Evolutionary conservation across 768 basidiomycete species (phyloP).

Genomic region (Mycena filopes): DNA sequence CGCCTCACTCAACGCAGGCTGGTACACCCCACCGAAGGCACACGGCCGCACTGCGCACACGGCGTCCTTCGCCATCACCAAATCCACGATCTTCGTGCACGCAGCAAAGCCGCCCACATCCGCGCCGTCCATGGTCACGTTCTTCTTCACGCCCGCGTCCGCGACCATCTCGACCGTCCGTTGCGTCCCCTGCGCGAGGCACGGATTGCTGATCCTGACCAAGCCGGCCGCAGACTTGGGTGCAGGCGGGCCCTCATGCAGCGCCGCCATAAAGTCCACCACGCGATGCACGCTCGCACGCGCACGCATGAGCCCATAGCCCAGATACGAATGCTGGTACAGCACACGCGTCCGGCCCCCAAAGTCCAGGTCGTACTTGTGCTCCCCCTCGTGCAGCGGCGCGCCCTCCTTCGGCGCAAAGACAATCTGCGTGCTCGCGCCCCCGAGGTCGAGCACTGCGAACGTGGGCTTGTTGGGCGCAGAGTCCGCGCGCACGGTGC

Average conservation of each 20-base stretch:
- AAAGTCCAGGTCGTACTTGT: conserved; percentile 88
- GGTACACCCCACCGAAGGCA: conserved; percentile 97
- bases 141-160: conserved; percentile 53
- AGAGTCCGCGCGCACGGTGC: conserved; percentile 70
- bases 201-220: conserved; percentile 75
- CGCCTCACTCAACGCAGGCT: conserved; percentile 89
- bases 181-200: conserved; percentile 74
- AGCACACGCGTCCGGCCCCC: conserved; percentile 76
- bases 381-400: conserved; percentile 79
- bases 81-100: conserved; percentile 83
- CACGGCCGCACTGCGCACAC: conserved; percentile 94
- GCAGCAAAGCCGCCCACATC: conserved; percentile 87
- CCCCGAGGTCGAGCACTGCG: conserved; percentile 96
- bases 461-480: conserved; percentile 64
- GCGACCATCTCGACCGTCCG: conserved; percentile 73
- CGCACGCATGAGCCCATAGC: conserved; percentile 94
- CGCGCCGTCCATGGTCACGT: conserved; percentile 88
- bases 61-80: conserved; percentile 96
- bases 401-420: conserved; percentile 83
- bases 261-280: conserved; percentile 83
- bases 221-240: conserved; percentile 1
- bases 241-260: conserved; percentile 39
- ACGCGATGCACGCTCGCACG: conserved; percentile 86
- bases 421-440: conserved; percentile 97
- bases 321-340: conserved; percentile 98